Base-by-base conservation (phyloP, 78 protist genomes). In the Dictyostelium brefeldianum region DNA sequence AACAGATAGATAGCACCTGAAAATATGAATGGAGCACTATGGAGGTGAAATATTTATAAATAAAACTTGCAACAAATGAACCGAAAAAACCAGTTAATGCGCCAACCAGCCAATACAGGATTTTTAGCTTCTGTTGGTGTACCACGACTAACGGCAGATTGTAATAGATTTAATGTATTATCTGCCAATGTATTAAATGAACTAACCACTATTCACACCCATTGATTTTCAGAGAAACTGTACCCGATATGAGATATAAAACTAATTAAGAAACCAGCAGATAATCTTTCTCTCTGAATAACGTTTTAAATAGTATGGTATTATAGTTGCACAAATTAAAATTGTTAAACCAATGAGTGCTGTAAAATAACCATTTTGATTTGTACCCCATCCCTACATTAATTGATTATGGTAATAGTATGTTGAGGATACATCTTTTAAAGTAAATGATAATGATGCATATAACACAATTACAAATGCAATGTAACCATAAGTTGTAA, bases 71-170 rank as follows among this genome's bases (percentile, higher is more conserved):
- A 25, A 36, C 70, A 4, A 62, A 62, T 3, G 70, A 62, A 11
- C 70, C 70, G 7, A 62, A 25, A 18, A 62, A 62, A 11, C 70
- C 70, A 25, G 70, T 31, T 1, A 62, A 10, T 10, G 70, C 56
- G 41, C 5, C 50, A 65, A 14, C 92, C 83, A 15, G 83, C 29
- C 20, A 85, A 47, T 12, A 85, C 48, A 9, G 83, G n/a, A 46
- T 81, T 81, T 73, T 71, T 77, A n/a, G 73, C 41, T 27, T 83
- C 71, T 0, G 91, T 22, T 41, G 91, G 91, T 5, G 91, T 53
- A 10, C 74, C 65, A n/a, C 74, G 71, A 8, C 73, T 53, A 1
- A 83, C 56, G 12, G 71, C 46, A n/a, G 81, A 50, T 31, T 48
- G 80, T 20, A 71, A 51, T 11, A 73, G 15, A 46, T 46, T 43